Evolutionary conservation across 2,329 filamentous ascomycete genomes (phyloP).

Genomic region (Talaromyces verruculosus): DNA sequence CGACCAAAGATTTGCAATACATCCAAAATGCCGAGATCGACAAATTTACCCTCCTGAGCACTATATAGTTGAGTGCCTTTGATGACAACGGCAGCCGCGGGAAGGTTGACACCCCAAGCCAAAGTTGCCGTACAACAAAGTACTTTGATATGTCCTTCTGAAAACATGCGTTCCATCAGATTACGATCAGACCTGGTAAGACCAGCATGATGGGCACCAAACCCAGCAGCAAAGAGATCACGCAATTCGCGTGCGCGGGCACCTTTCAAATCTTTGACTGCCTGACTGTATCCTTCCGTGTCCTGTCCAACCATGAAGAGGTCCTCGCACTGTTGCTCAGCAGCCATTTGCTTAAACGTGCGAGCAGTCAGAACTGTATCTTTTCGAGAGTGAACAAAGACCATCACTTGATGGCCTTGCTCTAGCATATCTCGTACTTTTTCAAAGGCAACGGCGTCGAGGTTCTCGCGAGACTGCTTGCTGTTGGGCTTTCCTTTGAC

Average conservation of each 20-base stretch:
- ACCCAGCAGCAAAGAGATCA: conserved; percentile 83
- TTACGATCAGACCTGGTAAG: conserved; percentile 95
- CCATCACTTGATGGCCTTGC: conserved; percentile 94
- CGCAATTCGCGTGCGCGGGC: conserved; percentile 84
- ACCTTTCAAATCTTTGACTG: conserved; percentile 78
- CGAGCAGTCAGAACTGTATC: conserved; percentile 89
- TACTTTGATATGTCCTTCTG: conserved; percentile 89
- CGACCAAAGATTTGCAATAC: conserved; percentile 98
- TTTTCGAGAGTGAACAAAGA: conserved; percentile 95
- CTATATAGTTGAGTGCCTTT: conserved; percentile 98
- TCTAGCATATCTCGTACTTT: conserved; percentile 94
- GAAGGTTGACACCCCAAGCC: conserved; percentile 98
- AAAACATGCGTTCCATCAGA: conserved; percentile 89
- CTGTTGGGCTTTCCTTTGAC: conserved; percentile 83
- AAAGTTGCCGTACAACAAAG: conserved; percentile 97
- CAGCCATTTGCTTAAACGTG: conserved; percentile 80
- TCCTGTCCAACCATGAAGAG: conserved; percentile 73
- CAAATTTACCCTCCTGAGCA: conserved; percentile 92
- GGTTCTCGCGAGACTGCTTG: conserved; percentile 80
- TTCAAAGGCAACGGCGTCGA: conserved; percentile 84
- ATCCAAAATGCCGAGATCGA: conserved; percentile 93
- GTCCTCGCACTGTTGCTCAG: conserved; percentile 74
- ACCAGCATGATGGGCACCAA: conserved; percentile 94
- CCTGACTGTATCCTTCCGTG: conserved; percentile 77
- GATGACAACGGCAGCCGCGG: conserved; percentile 93